Base-by-base conservation (phyloP, 768 basidiomycete species). In the Tricholoma terreum region DNA sequence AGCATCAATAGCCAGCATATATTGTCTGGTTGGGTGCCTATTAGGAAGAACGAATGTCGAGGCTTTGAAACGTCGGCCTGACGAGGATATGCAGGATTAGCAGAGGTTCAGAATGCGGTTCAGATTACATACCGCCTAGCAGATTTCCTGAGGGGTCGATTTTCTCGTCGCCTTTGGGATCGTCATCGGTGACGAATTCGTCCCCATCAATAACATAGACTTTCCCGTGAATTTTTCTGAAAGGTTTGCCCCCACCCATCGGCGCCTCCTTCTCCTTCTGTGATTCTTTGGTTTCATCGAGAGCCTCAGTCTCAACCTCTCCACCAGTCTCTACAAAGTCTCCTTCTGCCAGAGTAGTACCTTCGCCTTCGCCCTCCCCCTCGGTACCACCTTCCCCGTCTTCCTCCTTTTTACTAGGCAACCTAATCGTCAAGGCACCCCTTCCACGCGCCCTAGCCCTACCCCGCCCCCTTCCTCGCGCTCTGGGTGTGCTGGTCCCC, bases 1-100 rank as follows among this genome's bases (percentile, higher is more conserved):
- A 3, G 94, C 96, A 67, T 99, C 97, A 57, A 99, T 98, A 19
- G 96, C 94, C 40, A 98, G 89, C 84, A 97, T 91, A 74, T 97
- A 99, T 58, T 84, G 79, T 45, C 89, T 82, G 24, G 90, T 82
- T 8, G 93, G 87, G 65, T 98, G 87, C 19, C 96, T 84, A 55
- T 84, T 85, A 0, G 92, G 89, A 5, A 94, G 84, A n/a, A 81
- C 73, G 69, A 99, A 98, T 1, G 95, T 97, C 27, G 83, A 75
- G 1, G 94, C 86, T 71, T 95, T 96, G 80, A 93, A 97, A 55
- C 82, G 79, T 36, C 96, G 86, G 51, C 89, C 95, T 97, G 38
- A 5, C 35, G 17, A 63, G 15, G 52, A 31, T 31, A 17, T 3
- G 2, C 1, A 22, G 34, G 40, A 48, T 52, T 21, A 2, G 50